Conservation (phyloP, 495 filamentous ascomycete species). For the Lepidopterella palustris region DNA sequence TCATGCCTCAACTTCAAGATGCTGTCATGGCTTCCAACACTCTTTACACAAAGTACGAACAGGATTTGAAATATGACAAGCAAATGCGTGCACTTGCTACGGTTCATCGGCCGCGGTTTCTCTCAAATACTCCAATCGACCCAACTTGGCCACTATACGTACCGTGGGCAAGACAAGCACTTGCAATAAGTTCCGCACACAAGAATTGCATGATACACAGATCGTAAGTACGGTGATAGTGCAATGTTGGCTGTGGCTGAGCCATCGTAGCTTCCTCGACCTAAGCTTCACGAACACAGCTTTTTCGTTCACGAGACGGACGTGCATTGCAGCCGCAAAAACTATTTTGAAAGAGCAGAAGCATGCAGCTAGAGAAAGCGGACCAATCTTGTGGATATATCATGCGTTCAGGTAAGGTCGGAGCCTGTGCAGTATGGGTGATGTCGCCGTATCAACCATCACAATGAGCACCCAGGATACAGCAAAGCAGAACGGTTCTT, state of each 20-base stretch:
- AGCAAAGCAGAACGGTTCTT: too few species aligned
- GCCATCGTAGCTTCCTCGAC: background rate
- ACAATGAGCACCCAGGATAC: too few species aligned
- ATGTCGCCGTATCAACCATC: too few species aligned
- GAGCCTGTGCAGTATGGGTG: background rate
- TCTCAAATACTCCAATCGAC: conserved; percentile 3
- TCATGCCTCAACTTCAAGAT: conserved; percentile 13
- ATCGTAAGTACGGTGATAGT: background rate
- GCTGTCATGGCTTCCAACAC: conserved; percentile 6
- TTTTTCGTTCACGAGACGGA: conserved; percentile 12
- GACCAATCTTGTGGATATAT: conserved; percentile 12
- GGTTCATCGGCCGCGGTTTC: background rate
- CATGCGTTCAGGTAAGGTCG: conserved; percentile 2
- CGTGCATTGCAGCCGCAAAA: conserved; percentile 13
- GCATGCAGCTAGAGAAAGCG: background rate
- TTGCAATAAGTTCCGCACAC: conserved; percentile 7
- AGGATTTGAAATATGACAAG: conserved; percentile 11
- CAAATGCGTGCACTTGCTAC: conserved; percentile 8
- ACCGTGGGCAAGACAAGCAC: conserved; percentile 1
- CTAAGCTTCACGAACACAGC: conserved; percentile 8
- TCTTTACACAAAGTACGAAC: conserved; percentile 11
- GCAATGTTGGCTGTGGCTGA: background rate
- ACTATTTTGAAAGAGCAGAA: conserved; percentile 6
- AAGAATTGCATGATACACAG: background rate
- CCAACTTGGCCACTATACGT: conserved; percentile 1